Conservation (phyloP, 2,329 filamentous ascomycete species). For the Huntiella omanensis region DNA sequence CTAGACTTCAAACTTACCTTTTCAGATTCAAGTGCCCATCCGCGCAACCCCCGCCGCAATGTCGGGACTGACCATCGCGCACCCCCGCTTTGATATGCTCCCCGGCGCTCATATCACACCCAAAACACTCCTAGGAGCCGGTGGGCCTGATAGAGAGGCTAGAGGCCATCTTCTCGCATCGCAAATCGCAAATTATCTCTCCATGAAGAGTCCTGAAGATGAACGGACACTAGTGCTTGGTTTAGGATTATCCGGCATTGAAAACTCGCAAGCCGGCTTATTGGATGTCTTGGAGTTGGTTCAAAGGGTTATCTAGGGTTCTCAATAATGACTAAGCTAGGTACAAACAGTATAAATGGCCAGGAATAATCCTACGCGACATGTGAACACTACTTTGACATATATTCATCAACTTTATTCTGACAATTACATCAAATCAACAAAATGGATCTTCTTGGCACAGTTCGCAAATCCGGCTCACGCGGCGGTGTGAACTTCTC, state of each 20-base stretch:
- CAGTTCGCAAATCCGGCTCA: constrained; percentile 76
- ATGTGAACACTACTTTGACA: too few relatives aligned
- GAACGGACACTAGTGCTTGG: constrained; percentile 42
- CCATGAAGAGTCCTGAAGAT: constrained; percentile 48
- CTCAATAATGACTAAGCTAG: constrained; percentile 14
- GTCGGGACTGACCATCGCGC: constrained; percentile 6
- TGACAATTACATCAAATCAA: background rate
- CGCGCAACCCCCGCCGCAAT: constrained; percentile 33
- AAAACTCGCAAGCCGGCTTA: constrained; percentile 35
- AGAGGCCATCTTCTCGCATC: constrained; percentile 76
- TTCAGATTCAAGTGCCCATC: constrained; percentile 60
- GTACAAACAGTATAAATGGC: background rate
- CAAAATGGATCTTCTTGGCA: constrained; percentile 78
- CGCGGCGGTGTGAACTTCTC: constrained; percentile 90
- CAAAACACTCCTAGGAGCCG: constrained; percentile 70
- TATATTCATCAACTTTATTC: too few relatives aligned
- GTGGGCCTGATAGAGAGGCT: constrained; percentile 59
- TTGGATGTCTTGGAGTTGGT: constrained; percentile 47
- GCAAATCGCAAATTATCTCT: constrained; percentile 68
- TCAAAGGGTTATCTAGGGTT: constrained; percentile 28
- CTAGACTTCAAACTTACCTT: background rate
- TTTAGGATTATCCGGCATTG: constrained; percentile 34
- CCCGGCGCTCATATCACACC: constrained; percentile 71
- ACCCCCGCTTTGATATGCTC: constrained; percentile 26
- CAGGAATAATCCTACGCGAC: background rate